Evolutionary conservation across 768 basidiomycete species (phyloP).

Genomic region (Holtermanniella nyarrowii): DNA sequence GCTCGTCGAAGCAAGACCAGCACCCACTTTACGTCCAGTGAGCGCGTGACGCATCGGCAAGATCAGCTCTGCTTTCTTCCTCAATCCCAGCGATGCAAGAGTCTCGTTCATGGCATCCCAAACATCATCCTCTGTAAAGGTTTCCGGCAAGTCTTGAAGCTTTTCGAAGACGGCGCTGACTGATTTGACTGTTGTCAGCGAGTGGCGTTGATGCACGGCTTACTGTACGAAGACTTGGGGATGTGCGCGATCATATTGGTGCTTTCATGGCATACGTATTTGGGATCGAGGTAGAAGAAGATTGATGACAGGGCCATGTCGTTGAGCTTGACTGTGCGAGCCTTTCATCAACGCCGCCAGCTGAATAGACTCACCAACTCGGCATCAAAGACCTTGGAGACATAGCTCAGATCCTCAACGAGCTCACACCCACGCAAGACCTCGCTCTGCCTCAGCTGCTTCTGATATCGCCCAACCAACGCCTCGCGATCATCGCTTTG

Average conservation of each 20-base stretch:
- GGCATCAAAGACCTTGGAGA: slow-evolving; percentile 54
- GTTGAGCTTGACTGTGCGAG: slow-evolving; percentile 42
- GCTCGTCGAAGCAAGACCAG: background rate
- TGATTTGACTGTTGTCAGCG: background rate
- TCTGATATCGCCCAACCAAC: slow-evolving; percentile 49
- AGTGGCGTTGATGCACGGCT: slow-evolving; percentile 10
- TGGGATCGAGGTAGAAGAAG: slow-evolving; percentile 68
- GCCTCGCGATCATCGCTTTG: slow-evolving; percentile 43
- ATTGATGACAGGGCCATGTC: slow-evolving; percentile 61
- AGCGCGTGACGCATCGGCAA: slow-evolving; percentile 63
- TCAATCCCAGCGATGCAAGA: slow-evolving; percentile 5
- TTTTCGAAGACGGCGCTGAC: slow-evolving; percentile 15
- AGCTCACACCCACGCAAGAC: slow-evolving; percentile 23
- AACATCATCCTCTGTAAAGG: slow-evolving; percentile 38
- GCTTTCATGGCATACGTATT: slow-evolving; percentile 52
- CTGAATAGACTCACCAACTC: slow-evolving; percentile 30
- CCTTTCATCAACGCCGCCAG: slow-evolving; percentile 5
- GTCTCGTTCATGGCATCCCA: slow-evolving; percentile 43
- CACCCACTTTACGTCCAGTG: slow-evolving; percentile 69
- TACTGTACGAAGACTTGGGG: slow-evolving; percentile 46
- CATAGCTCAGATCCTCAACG: slow-evolving; percentile 44
- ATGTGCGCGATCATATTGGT: slow-evolving; percentile 48
- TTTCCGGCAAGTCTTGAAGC: slow-evolving; percentile 40
- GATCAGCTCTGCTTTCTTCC: slow-evolving; percentile 52
- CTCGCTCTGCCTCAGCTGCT: slow-evolving; percentile 18